These are phyloP conservation scores for Phytophthora cajani DNA, from an alignment of 352 stramenopile species.

Conservation along the genomic window DNA sequence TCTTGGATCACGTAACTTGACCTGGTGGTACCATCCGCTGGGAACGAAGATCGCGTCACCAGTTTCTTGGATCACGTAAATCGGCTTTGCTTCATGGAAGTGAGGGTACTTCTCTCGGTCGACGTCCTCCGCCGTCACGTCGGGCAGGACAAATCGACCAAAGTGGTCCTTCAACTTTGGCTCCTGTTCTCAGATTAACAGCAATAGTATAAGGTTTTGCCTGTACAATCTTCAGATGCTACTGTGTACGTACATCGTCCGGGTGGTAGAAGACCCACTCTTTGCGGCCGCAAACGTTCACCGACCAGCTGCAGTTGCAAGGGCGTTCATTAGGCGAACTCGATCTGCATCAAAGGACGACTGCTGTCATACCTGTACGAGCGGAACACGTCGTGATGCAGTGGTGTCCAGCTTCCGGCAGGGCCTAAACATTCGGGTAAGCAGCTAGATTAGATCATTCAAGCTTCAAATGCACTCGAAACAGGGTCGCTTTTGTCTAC, in stretches of 20 bases:
- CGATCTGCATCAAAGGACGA: neutral
- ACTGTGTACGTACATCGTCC: slow-evolving; percentile 58
- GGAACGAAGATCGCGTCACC: slow-evolving; percentile 96
- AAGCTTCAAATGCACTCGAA: neutral
- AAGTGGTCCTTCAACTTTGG: slow-evolving; percentile 80
- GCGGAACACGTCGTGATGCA: slow-evolving; percentile 97
- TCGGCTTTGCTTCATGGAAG: slow-evolving; percentile 46
- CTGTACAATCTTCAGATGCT: neutral
- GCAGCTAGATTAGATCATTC: neutral
- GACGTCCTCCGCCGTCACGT: slow-evolving; percentile 52
- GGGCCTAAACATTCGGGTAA: slow-evolving; percentile 58
- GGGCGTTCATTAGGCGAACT: neutral
- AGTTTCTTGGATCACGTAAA: slow-evolving; percentile 68
- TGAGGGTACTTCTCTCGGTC: slow-evolving; percentile 65
- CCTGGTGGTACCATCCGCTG: slow-evolving; percentile 95
- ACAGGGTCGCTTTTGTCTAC: slow-evolving; percentile 28
- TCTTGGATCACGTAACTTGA: slow-evolving; percentile 77
- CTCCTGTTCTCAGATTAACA: slow-evolving; percentile 46
- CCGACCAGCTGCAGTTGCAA: slow-evolving; percentile 88
- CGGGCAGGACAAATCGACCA: slow-evolving; percentile 58
- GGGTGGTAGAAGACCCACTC: slow-evolving; percentile 92
- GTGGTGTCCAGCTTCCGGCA: slow-evolving; percentile 84
- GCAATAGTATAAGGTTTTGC: slow-evolving; percentile 4
- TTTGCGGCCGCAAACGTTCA: slow-evolving; percentile 96
- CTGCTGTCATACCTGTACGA: slow-evolving; percentile 88